These are phyloP conservation scores for Primulina eburnea DNA, from an alignment of 257 asterid genomes.

Conservation along the genomic window DNA sequence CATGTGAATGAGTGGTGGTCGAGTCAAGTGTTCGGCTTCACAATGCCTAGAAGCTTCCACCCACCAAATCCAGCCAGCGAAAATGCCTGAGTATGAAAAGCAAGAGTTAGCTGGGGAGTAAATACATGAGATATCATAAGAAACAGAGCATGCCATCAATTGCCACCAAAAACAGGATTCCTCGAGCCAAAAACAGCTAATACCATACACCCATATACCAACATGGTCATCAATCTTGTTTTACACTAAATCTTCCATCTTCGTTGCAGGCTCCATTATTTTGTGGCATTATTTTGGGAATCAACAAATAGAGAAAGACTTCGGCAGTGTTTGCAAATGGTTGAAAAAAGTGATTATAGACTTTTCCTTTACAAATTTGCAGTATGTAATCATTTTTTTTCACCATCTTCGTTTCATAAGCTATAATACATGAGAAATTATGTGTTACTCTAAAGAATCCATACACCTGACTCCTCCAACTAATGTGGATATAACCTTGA, in stretches of 20 bases:
- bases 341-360: no score
- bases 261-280: not conserved
- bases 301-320: not conserved
- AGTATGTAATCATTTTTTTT: no score
- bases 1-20: not conserved
- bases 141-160: not conserved
- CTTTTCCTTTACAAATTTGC: no score
- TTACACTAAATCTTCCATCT: not conserved
- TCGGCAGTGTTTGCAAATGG: no score
- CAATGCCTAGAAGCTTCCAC: constrained; percentile 76
- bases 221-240: not conserved
- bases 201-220: not conserved
- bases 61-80: constrained; percentile 89
- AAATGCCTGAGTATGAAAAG: constrained; percentile 60
- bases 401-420: not conserved
- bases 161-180: not conserved
- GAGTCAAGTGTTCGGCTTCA: constrained; percentile 56
- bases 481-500: not conserved
- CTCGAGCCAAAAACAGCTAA: not conserved
- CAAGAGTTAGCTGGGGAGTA: constrained; percentile 23
- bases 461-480: not conserved
- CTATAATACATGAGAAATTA: not conserved
- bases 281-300: no score
- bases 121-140: not conserved
- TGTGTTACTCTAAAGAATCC: not conserved